phyloP scores from a whole-genome alignment of 371 early-diverging fungal species.

The Saksenaea vasiformis region DNA sequence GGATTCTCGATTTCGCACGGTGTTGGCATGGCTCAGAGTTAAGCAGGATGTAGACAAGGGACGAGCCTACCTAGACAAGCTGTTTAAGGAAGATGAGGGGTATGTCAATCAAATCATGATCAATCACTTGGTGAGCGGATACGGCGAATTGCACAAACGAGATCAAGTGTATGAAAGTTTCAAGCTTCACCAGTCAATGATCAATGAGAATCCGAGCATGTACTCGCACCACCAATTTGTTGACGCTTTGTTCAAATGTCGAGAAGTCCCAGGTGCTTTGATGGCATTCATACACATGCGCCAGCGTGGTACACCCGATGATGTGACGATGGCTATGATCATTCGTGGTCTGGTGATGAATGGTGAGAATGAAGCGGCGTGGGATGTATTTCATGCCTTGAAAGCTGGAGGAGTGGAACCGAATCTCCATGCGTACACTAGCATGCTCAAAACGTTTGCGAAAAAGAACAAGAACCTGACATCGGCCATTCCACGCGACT shows the following conservation, averaged over 20 bases:
- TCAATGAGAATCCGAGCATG: not conserved
- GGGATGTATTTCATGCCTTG: slow-evolving; percentile 38
- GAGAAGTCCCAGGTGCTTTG: slow-evolving; percentile 43
- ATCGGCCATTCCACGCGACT: slow-evolving; percentile 10
- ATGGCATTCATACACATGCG: slow-evolving; percentile 37
- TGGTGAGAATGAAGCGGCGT: slow-evolving; percentile 37
- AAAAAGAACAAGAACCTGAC: slow-evolving; percentile 5
- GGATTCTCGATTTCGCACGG: slow-evolving; percentile 31
- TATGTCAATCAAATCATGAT: slow-evolving; percentile 40
- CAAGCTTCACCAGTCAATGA: slow-evolving; percentile 11
- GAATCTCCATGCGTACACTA: slow-evolving; percentile 36
- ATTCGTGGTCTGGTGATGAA: slow-evolving; percentile 42
- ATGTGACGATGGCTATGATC: slow-evolving; percentile 45
- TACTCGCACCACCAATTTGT: slow-evolving; percentile 27
- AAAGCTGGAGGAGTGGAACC: slow-evolving; percentile 30
- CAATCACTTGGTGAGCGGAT: slow-evolving; percentile 37
- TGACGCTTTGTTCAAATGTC: slow-evolving; percentile 45
- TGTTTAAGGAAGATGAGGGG: slow-evolving; percentile 15
- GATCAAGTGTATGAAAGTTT: slow-evolving; percentile 23
- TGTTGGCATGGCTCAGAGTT: slow-evolving; percentile 35
- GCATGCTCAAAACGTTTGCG: slow-evolving; percentile 30
- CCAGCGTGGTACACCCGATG: slow-evolving; percentile 32
- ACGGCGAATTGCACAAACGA: slow-evolving; percentile 22
- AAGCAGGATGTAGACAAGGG: slow-evolving; percentile 27
- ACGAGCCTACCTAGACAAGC: slow-evolving; percentile 23